phyloP scores from a whole-genome alignment of 345 rosid genomes.

The Boechera divaricarpa region DNA sequence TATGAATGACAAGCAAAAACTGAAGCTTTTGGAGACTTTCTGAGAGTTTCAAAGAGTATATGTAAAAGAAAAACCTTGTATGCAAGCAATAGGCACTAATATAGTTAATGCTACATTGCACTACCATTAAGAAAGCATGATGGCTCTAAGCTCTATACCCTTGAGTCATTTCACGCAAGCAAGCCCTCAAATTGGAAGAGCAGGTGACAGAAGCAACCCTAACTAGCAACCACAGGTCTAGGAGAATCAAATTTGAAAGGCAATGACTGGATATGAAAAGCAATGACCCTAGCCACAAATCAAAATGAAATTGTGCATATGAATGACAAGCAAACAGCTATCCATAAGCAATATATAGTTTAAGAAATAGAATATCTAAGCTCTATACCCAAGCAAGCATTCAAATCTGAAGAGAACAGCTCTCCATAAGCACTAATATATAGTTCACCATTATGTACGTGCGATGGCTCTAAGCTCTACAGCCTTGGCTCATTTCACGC shows the following conservation, averaged over 20 bases:
- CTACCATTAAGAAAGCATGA: background rate
- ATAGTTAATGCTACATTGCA: slow-evolving; percentile 2
- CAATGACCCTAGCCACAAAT: background rate
- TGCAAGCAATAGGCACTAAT: background rate
- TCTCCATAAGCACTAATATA: background rate
- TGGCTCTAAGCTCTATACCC: background rate
- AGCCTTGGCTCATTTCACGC: background rate
- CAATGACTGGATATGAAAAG: background rate
- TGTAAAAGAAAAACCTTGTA: background rate
- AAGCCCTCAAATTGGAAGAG: background rate
- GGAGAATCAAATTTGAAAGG: background rate
- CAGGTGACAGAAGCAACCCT: background rate
- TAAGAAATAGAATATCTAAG: background rate
- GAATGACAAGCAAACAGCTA: slow-evolving; percentile 14
- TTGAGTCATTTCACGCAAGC: background rate
- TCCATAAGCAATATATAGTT: background rate
- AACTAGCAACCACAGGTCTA: background rate
- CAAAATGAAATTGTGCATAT: background rate
- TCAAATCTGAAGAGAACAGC: too few relatives aligned
- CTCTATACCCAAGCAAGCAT: background rate
- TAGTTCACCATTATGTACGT: background rate
- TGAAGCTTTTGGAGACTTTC: background rate
- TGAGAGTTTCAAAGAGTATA: background rate
- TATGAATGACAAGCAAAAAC: background rate
- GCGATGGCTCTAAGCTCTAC: background rate